Base-by-base conservation (phyloP, 176 grass and related monocot genomes). In the Triticum timopheevii region DNA sequence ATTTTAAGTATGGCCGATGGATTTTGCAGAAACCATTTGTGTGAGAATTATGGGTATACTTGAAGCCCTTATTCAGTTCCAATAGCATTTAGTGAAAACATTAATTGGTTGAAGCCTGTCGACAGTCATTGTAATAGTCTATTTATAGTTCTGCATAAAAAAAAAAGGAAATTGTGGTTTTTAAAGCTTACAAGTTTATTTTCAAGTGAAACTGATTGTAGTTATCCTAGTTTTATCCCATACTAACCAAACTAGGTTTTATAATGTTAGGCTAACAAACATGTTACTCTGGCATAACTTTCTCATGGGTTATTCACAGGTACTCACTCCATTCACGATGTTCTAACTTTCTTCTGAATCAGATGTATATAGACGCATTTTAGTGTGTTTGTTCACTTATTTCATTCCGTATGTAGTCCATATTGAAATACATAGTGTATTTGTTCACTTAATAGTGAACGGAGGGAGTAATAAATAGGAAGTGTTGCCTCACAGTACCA, bases 41-140 rank as follows among this genome's bases (percentile, higher is more conserved):
- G n/a, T 73, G 4, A 35, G 30, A 84, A 31, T 30, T 19, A 80
- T 68, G 13, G 79, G 33, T 33, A 70, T 7, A 59, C 56, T 56
- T 70, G 2, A 70, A 56, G 39, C 45, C 3, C 8, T 25, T 77
- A 27, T 85, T 77, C 73, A 85, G 16, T 65, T 67, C 44, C 0
- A 19, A 67, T 54, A 36, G 61, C 30, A 77, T 65, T 76, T 50
- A 63, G 13, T 34, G 61, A 70, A 77, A 24, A 82, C 30, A 89
- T 61, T 30, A 8, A 61, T 85, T 69, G 13, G 20, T 23, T 76
- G 45, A 16, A 86, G 27, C 30, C 77, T 15, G 69, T 69, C 44
- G 42, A 47, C 73, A 45, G 38, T 44, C 23, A 61, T 83, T 83
- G 2, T 59, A 76, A 22, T 54, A 16, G 56, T 69, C 36, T 81